Conservation (phyloP, 2,329 filamentous ascomycete genomes). For the Penicillium aurantiogriseum region DNA sequence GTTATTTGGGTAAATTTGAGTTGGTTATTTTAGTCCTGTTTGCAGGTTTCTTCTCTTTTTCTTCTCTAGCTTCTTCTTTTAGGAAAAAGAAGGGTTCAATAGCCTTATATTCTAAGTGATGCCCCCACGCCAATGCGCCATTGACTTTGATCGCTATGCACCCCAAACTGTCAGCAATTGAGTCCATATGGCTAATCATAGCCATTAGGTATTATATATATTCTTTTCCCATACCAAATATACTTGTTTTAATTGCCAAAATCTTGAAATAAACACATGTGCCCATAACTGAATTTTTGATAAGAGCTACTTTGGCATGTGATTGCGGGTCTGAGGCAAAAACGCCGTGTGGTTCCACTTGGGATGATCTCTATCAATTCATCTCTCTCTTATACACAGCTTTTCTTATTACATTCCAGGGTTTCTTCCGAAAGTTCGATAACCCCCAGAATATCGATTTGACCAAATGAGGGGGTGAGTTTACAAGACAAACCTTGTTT, state of each 20-base stretch:
- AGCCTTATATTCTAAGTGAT: neutral
- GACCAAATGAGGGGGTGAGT: neutral
- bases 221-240: neutral
- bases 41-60: neutral
- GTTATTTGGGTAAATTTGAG: neutral
- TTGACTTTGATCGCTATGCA: neutral
- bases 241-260: neutral
- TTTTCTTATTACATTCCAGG: neutral
- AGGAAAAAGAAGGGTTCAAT: neutral
- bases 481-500: neutral
- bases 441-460: neutral
- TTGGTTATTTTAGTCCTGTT: slow-evolving; percentile 2
- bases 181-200: neutral
- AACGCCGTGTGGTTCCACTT: slow-evolving; percentile 6
- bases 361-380: neutral
- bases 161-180: neutral
- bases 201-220: neutral
- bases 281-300: slow-evolving; percentile 4
- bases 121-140: neutral
- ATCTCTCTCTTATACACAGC: neutral
- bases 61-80: neutral
- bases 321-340: slow-evolving; percentile 33
- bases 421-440: neutral
- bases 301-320: slow-evolving; percentile 31
- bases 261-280: neutral